Evolutionary conservation across 208 protist genomes (phyloP).

Genomic region (Vickermania spadyakhi): DNA sequence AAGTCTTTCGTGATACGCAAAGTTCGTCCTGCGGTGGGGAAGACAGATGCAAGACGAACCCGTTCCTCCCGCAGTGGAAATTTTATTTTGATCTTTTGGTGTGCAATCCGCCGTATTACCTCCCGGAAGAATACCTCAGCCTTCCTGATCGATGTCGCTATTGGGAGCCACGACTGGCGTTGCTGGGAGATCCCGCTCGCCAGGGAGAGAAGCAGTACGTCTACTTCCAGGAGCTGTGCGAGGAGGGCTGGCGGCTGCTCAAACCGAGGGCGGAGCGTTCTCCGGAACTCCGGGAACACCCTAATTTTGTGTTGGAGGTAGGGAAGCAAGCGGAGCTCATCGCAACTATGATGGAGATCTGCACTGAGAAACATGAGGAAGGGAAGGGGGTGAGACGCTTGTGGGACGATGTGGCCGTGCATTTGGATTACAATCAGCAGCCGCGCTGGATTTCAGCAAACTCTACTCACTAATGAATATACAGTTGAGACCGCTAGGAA

Average conservation of each 20-base stretch:
- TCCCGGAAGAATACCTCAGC: slow-evolving; percentile 65
- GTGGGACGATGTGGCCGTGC: slow-evolving; percentile 60
- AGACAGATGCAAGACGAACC: neutral
- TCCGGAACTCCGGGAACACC: slow-evolving; percentile 17
- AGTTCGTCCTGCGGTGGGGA: neutral
- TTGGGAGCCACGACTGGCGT: slow-evolving; percentile 77
- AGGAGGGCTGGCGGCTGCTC: slow-evolving; percentile 41
- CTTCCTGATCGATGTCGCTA: slow-evolving; percentile 46
- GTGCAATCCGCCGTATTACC: slow-evolving; percentile 80
- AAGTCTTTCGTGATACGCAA: slow-evolving; percentile 17
- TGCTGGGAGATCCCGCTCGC: slow-evolving; percentile 67
- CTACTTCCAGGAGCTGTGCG: slow-evolving; percentile 84
- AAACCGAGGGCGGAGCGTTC: slow-evolving; percentile 34
- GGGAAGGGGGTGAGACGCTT: slow-evolving; percentile 6
- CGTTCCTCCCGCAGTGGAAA: neutral
- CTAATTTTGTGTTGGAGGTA: slow-evolving; percentile 73
- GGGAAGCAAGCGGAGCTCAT: slow-evolving; percentile 67
- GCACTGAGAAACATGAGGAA: too few relatives aligned
- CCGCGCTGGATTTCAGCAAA: slow-evolving; percentile 67
- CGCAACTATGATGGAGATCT: slow-evolving; percentile 68
- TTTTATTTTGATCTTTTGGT: slow-evolving; percentile 74
- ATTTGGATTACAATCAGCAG: slow-evolving; percentile 69
- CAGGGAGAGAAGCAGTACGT: slow-evolving; percentile 47
- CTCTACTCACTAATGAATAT: slow-evolving; percentile 28
- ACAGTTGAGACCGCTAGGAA: neutral